Evolutionary conservation across 805 yeast genomes (phyloP).

Genomic region (Zygotorulaspora danielsina): DNA sequence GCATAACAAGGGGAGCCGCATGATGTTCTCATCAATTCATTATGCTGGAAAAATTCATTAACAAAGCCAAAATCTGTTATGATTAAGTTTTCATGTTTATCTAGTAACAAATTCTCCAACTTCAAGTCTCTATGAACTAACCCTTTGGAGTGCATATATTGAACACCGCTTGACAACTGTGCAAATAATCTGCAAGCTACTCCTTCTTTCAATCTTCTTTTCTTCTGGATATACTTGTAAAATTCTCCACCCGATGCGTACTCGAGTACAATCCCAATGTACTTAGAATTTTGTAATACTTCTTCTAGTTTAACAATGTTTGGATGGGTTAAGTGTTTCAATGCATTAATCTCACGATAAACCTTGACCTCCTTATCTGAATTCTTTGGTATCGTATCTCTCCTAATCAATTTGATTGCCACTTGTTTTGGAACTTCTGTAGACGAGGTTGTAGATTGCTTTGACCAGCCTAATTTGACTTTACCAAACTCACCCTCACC

Average conservation of each 20-base stretch:
- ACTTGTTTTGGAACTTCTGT: constrained; percentile 60
- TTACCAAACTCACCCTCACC: constrained; percentile 99
- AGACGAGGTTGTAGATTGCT: constrained; percentile 50
- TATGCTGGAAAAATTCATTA: constrained; percentile 57
- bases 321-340: constrained; percentile 83
- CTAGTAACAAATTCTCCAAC: constrained; percentile 80
- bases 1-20: constrained; percentile 99
- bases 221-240: constrained; percentile 84
- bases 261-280: constrained; percentile 93
- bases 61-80: constrained; percentile 95
- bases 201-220: constrained; percentile 80
- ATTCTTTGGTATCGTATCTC: constrained; percentile 83
- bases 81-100: constrained; percentile 78
- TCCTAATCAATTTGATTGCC: constrained; percentile 86
- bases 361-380: constrained; percentile 84
- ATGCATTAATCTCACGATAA: constrained; percentile 87
- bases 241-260: constrained; percentile 98
- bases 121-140: constrained; percentile 86
- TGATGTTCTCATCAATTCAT: constrained; percentile 85
- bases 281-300: constrained; percentile 88
- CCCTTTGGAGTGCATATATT: constrained; percentile 90
- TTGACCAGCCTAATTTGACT: constrained; percentile 94
- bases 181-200: constrained; percentile 86
- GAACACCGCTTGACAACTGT: constrained; percentile 89
- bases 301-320: constrained; percentile 89